Percentiles rank a stretch among this genome's conserved stretches.
Conservation (phyloP, 257 asterid species). For the Solanum peruvianum region DNA sequence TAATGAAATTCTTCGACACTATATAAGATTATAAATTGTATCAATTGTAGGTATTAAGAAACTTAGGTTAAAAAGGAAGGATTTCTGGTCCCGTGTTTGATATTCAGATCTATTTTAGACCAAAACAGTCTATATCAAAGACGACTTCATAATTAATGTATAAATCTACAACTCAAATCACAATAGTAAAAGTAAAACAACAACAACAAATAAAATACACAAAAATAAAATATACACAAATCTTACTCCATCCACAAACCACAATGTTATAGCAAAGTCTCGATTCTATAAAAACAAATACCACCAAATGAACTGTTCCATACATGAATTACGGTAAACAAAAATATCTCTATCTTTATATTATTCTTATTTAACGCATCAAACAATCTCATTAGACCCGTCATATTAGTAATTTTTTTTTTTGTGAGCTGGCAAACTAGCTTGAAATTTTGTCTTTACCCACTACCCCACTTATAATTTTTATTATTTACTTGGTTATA, state of each 20-base stretch:
- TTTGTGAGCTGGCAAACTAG: background rate
- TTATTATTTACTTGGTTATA: constrained; percentile 13
- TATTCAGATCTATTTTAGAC: too few relatives aligned
- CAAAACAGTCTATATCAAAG: too few relatives aligned
- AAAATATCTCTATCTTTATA: too few relatives aligned
- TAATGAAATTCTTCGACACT: background rate
- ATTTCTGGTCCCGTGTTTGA: too few relatives aligned
- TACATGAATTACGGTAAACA: background rate
- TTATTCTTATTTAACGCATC: too few relatives aligned
- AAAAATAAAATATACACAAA: background rate
- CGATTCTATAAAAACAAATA: too few relatives aligned
- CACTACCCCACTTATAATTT: constrained; percentile 13
- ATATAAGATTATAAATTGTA: too few relatives aligned
- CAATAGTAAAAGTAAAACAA: too few relatives aligned
- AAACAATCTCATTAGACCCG: fast-evolving
- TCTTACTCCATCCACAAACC: too few relatives aligned
- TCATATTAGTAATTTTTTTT: background rate
- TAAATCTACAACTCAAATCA: background rate
- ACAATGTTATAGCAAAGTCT: background rate
- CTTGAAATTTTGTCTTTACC: background rate
- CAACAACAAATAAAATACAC: too few relatives aligned
- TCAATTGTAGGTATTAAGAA: background rate
- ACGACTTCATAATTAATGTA: background rate
- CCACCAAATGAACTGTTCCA: background rate
- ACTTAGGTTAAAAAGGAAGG: too few relatives aligned